A percentile compares a stretch with the other conserved stretches of the same genome.
phyloP scores from a whole-genome alignment of 768 basidiomycete species.

The Boletus vermiculosoides region DNA sequence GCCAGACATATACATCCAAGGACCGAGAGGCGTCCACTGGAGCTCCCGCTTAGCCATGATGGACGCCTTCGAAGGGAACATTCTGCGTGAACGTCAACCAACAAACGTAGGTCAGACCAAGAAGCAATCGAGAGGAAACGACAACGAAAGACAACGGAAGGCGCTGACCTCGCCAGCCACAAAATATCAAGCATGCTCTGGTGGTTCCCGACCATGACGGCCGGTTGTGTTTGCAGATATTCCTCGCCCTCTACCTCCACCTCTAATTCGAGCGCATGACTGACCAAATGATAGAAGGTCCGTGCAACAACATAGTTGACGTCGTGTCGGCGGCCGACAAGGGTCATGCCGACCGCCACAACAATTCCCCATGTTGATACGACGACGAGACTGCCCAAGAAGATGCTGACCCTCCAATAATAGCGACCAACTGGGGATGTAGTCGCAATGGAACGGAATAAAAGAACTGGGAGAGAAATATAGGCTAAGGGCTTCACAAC shows the following conservation, averaged over 20 bases:
- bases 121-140: constrained; percentile 5
- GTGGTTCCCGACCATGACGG: constrained; percentile 84
- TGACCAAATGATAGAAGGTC: constrained; percentile 72
- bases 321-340: constrained; percentile 70
- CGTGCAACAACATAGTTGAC: constrained; percentile 82
- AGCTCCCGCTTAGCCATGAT: constrained; percentile 95
- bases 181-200: constrained; percentile 92
- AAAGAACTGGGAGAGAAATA: constrained; percentile 66
- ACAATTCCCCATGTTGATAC: constrained; percentile 73
- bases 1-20: constrained; percentile 86
- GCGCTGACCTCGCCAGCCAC: constrained; percentile 69
- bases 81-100: constrained; percentile 39
- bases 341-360: constrained; percentile 61
- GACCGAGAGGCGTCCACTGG: constrained; percentile 83
- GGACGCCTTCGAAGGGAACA: constrained; percentile 77
- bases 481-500: constrained; percentile 74
- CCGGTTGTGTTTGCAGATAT: constrained; percentile 66
- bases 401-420: constrained; percentile 71
- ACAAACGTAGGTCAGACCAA: constrained; percentile 2
- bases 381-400: constrained; percentile 66
- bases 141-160: constrained; percentile 15
- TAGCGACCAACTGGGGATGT: constrained; percentile 60
- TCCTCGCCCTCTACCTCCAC: constrained; percentile 87
- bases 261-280: constrained; percentile 59
- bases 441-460: constrained; percentile 59